Evolutionary conservation across 192 early-diverging fungal species (phyloP).

Genomic region (Thamnidium elegans): DNA sequence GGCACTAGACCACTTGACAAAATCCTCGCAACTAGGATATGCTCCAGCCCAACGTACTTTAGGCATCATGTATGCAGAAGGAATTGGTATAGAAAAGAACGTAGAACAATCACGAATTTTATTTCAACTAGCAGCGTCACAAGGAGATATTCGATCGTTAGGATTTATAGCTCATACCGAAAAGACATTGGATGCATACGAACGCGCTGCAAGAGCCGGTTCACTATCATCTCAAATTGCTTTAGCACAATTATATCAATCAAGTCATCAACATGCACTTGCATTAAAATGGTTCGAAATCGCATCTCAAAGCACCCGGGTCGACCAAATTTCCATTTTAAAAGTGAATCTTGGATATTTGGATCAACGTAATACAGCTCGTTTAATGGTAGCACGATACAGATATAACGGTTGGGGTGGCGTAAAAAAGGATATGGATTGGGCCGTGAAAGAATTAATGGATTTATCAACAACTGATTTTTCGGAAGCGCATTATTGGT

Average conservation of each 20-base stretch:
- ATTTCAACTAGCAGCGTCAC: constrained; percentile 35
- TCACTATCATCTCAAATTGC: constrained; percentile 21
- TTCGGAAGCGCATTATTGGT: constrained; percentile 28
- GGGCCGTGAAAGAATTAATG: constrained; percentile 22
- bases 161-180: constrained; percentile 23
- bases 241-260: constrained; percentile 26
- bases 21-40: constrained; percentile 19
- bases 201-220: constrained; percentile 31
- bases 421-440: constrained; percentile 8
- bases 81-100: constrained; percentile 16
- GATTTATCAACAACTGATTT: constrained; percentile 14
- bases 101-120: constrained; percentile 24
- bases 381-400: constrained; percentile 34
- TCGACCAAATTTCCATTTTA: not conserved
- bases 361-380: constrained; percentile 16
- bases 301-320: constrained; percentile 1
- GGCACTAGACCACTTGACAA: constrained; percentile 16
- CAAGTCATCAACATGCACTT: constrained; percentile 8
- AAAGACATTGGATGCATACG: constrained; percentile 22
- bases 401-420: constrained; percentile 31
- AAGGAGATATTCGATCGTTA: constrained; percentile 30
- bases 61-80: constrained; percentile 33
- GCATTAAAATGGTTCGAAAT: constrained; percentile 28
- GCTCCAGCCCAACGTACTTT: constrained; percentile 30
- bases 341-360: not conserved